Evolutionary conservation across 192 early-diverging fungal species (phyloP).

Genomic region (Mortierella hygrophila): DNA sequence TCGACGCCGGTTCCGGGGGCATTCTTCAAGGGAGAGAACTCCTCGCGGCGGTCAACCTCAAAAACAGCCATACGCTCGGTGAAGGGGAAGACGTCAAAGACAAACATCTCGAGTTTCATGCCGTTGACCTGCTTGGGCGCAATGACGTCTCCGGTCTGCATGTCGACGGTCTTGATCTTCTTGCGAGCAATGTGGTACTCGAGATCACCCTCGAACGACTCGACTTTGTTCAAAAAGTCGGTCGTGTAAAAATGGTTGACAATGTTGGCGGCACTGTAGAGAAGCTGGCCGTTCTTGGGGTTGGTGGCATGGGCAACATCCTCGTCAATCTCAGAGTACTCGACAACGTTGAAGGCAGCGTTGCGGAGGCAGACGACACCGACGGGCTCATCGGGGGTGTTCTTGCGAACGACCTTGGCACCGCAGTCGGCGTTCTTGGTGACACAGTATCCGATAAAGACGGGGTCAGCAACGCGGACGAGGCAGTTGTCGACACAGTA

Average conservation of each 20-base stretch:
- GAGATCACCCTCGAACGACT: constrained; percentile 82
- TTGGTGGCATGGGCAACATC: constrained; percentile 72
- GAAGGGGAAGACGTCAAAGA: constrained; percentile 98
- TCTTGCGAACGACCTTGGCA: constrained; percentile 93
- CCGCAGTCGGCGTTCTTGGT: constrained; percentile 91
- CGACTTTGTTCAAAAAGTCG: constrained; percentile 87
- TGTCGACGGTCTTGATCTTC: constrained; percentile 93
- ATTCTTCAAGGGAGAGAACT: constrained; percentile 98
- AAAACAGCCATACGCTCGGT: constrained; percentile 89
- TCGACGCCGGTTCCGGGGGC: constrained; percentile 88
- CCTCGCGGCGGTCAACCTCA: constrained; percentile 90
- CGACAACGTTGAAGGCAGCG: constrained; percentile 86
- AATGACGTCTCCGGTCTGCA: constrained; percentile 75
- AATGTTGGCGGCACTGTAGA: constrained; percentile 94
- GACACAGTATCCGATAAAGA: constrained; percentile 93
- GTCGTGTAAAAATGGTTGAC: constrained; percentile 97
- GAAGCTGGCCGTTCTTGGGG: constrained; percentile 75
- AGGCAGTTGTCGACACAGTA: constrained; percentile 99
- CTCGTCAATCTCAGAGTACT: constrained; percentile 93
- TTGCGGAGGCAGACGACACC: constrained; percentile 94
- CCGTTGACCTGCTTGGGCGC: constrained; percentile 87
- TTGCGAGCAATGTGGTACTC: constrained; percentile 97
- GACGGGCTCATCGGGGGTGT: constrained; percentile 85
- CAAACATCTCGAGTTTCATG: constrained; percentile 98
- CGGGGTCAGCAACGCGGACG: constrained; percentile 96